These are phyloP conservation scores for Globisporangium apiculatum DNA, from an alignment of 352 stramenopile species.

Conservation along the genomic window DNA sequence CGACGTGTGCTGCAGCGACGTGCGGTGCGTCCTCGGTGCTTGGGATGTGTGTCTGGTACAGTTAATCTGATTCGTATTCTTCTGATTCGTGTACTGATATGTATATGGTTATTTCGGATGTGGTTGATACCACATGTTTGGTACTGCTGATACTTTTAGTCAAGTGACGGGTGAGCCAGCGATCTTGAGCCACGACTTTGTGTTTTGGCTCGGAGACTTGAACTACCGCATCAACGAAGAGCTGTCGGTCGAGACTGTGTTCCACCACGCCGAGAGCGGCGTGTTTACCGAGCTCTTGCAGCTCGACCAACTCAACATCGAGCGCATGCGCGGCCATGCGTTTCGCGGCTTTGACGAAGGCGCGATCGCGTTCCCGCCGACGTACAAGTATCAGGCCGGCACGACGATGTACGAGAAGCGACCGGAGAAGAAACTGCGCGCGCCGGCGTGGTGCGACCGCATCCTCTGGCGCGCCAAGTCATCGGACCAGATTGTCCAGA, in stretches of 20 bases:
- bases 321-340: conserved; percentile 63
- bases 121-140: not conserved
- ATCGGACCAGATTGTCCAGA: conserved; percentile 38
- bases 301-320: conserved; percentile 61
- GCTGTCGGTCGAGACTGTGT: conserved; percentile 68
- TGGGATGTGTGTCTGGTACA: too few relatives aligned
- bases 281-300: conserved; percentile 20
- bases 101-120: too few relatives aligned
- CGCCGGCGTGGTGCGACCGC: conserved; percentile 95
- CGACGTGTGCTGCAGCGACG: conserved; percentile 13
- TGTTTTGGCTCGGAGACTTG: conserved; percentile 95
- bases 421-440: conserved; percentile 98
- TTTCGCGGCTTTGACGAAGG: conserved; percentile 90
- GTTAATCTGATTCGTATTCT: too few relatives aligned
- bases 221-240: conserved; percentile 89
- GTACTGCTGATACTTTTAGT: conserved; percentile 12
- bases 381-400: conserved; percentile 97
- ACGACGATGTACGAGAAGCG: conserved; percentile 95
- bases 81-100: too few relatives aligned
- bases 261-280: conserved; percentile 40
- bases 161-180: conserved; percentile 42
- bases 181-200: conserved; percentile 97
- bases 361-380: conserved; percentile 89
- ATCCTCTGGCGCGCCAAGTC: conserved; percentile 77
- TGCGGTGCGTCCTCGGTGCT: conserved; percentile 5